Evolutionary conservation across 2,329 filamentous ascomycete genomes (phyloP), one percentile per base, ranked within the genome.

Genomic region (Myriosclerotinia duriaeana): DNA sequence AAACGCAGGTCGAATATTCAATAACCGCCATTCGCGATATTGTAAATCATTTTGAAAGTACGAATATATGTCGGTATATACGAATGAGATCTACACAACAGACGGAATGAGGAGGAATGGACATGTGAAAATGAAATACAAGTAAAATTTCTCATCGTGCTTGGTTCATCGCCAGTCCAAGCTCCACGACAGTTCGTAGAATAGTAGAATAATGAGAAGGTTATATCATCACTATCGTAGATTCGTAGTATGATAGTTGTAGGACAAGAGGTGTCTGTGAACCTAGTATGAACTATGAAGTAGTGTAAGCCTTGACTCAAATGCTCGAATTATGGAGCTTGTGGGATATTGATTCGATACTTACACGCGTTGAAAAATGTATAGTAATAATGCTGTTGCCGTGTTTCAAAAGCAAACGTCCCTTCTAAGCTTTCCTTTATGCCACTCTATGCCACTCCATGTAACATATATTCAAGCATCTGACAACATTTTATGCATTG

Each of bases 391-490:
- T 48, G 30, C 17, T 60, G 42, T 38, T 60, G 56, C 56, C 38
- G 30, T 30, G 56, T 60, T 60, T 60, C 56, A 60, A 50, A 60
- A 48, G 56, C 44, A 60, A 60, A 60, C 42, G 42, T 59, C 40
- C 50, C 40, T 46, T 59, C 55, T 40, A 59, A 46, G 40, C 30
- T 48, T 36, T 48, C 2, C 12, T 34, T 20, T n/a, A 50, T 56
- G 30, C 30, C 56, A 22, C 44, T 34, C 30, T n/a, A 50, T 56
- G 30, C 30, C 56, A 22, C 44, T 36, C 34, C 56, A 38, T 50
- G 56, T 17, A 50, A 48, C 56, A 36, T 11, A 36, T 11, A 9
- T 12, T 38, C 20, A 22, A 38, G 62, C 53, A 64, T 40, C 6
- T 34, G 6, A 34, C 30, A 34, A 34, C 30, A 34, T 34, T 34